Percentiles rank a stretch among this genome's conserved stretches.
Evolutionary conservation across 352 stramenopile genomes (phyloP).

Genomic region (Thraustotheca clavata): DNA sequence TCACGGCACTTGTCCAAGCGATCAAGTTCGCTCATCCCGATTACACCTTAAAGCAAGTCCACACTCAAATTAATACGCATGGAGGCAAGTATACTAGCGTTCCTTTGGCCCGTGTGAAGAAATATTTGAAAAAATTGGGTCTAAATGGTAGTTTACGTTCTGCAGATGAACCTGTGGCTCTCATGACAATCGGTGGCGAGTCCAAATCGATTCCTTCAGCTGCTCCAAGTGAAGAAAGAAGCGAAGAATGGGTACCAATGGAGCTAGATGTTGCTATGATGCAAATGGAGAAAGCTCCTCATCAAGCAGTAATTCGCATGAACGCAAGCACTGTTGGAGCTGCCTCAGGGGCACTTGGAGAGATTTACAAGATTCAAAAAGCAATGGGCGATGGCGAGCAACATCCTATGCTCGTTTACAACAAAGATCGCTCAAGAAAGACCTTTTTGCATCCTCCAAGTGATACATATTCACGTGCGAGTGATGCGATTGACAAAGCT

Average conservation of each 20-base stretch:
- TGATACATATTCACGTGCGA: constrained; percentile 58
- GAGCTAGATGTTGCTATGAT: constrained; percentile 75
- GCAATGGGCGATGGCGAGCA: constrained; percentile 50
- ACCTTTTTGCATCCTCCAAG: constrained; percentile 74
- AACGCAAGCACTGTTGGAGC: constrained; percentile 59
- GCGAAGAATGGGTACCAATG: constrained; percentile 63
- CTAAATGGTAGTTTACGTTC: constrained; percentile 26
- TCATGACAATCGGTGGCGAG: constrained; percentile 76
- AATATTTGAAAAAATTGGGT: constrained; percentile 78
- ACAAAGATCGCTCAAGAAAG: constrained; percentile 78
- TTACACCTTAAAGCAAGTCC: constrained; percentile 75
- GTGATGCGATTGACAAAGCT: constrained; percentile 43
- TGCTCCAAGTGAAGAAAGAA: constrained; percentile 13
- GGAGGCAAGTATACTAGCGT: constrained; percentile 69
- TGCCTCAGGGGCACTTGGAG: constrained; percentile 56
- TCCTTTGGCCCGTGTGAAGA: constrained; percentile 73
- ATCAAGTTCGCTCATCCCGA: constrained; percentile 81
- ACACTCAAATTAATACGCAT: constrained; percentile 65
- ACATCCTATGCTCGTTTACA: constrained; percentile 84
- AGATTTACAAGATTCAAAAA: constrained; percentile 89
- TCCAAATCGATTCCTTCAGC: constrained; percentile 50
- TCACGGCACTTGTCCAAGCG: constrained; percentile 77
- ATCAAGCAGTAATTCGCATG: constrained; percentile 83
- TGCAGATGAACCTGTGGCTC: constrained; percentile 39
- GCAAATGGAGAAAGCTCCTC: constrained; percentile 67